These are phyloP conservation scores for Metschnikowia corniflorae DNA, from an alignment of 805 yeast species.

Conservation along the genomic window DNA sequence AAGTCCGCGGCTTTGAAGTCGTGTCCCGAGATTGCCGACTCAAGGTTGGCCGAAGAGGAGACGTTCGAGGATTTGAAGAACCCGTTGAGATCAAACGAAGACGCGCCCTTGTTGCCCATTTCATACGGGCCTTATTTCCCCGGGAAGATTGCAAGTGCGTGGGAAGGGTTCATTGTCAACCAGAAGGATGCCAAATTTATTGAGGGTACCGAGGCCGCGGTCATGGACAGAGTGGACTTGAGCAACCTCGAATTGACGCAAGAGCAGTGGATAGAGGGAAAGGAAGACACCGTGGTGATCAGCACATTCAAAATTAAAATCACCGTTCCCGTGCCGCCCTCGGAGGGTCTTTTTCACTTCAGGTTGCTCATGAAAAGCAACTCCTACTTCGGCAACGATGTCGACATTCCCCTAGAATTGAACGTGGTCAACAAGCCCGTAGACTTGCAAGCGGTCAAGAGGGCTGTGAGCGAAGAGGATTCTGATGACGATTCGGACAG, in stretches of 20 bases:
- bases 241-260: slow-evolving; percentile 52
- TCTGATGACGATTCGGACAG: slow-evolving; percentile 44
- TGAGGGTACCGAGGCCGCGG: slow-evolving; percentile 55
- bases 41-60: slow-evolving; percentile 51
- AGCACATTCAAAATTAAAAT: slow-evolving; percentile 77
- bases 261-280: slow-evolving; percentile 48
- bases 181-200: slow-evolving; percentile 80
- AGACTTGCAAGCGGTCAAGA: slow-evolving; percentile 18
- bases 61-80: slow-evolving; percentile 64
- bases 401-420: slow-evolving; percentile 68
- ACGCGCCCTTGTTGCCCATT: slow-evolving; percentile 68
- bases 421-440: slow-evolving; percentile 54
- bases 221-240: slow-evolving; percentile 49
- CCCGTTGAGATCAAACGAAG: slow-evolving; percentile 62
- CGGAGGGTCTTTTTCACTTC: slow-evolving; percentile 62
- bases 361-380: slow-evolving; percentile 67
- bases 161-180: slow-evolving; percentile 66
- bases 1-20: slow-evolving; percentile 69
- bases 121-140: slow-evolving; percentile 80
- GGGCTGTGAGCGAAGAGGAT: slow-evolving; percentile 30
- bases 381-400: slow-evolving; percentile 78
- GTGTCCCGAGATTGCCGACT: slow-evolving; percentile 43
- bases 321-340: slow-evolving; percentile 73
- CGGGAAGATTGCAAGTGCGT: slow-evolving; percentile 39
- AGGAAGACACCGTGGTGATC: slow-evolving; percentile 39